A percentile compares a stretch with the other conserved stretches of the same genome.
These are phyloP conservation scores for Geotrichum fermentans DNA, from an alignment of 1,139 yeast species.

Conservation along the genomic window DNA sequence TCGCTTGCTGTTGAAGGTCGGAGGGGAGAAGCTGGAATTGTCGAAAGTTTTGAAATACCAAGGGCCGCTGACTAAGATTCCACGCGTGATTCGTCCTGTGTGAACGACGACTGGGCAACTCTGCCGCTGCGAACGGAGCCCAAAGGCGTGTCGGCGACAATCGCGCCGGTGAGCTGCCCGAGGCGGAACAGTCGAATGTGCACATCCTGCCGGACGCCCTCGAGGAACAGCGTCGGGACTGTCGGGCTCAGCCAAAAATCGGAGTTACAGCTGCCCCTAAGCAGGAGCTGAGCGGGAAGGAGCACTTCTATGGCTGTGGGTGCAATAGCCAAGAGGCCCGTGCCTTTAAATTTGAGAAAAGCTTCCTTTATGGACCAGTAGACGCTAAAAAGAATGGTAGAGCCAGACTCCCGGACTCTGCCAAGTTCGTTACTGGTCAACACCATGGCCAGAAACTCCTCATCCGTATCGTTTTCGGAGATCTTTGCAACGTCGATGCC, in stretches of 20 bases:
- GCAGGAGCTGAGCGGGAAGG: not conserved
- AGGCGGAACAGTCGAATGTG: not conserved
- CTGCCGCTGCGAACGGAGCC: not conserved
- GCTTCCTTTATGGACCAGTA: slow-evolving; percentile 17
- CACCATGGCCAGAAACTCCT: slow-evolving; percentile 14
- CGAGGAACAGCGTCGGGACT: too few species aligned
- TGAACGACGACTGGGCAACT: too few species aligned
- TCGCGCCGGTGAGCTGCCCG: not conserved
- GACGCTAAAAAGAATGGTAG: not conserved
- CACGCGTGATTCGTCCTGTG: too few species aligned
- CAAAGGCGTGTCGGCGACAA: not conserved
- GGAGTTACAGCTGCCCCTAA: too few species aligned
- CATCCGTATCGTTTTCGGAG: not conserved
- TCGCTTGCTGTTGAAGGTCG: too few species aligned
- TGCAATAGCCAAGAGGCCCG: slow-evolving; percentile 7
- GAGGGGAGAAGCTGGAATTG: too few species aligned
- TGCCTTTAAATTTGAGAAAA: slow-evolving; percentile 10
- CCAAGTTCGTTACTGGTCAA: not conserved
- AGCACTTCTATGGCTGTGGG: slow-evolving; percentile 5
- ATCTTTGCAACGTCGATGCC: slow-evolving; percentile 10
- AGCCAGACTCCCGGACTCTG: not conserved
- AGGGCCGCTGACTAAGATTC: too few species aligned
- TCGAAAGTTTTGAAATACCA: too few species aligned
- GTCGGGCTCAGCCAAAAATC: too few species aligned
- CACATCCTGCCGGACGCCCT: not conserved